These are phyloP conservation scores for Phytopythium helicoides DNA, from an alignment of 352 stramenopile species.

Conservation along the genomic window DNA sequence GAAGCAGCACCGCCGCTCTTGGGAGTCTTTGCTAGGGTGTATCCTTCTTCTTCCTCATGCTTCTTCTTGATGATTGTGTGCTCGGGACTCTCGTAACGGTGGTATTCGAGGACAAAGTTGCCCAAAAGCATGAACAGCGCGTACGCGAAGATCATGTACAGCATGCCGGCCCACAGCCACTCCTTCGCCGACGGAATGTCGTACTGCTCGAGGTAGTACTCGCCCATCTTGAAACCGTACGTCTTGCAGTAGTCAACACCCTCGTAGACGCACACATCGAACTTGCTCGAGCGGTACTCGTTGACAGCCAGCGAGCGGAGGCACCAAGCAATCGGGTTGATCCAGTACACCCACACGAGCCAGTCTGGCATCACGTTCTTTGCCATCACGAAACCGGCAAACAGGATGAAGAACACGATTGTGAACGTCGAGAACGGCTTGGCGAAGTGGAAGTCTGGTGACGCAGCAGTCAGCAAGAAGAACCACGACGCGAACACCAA, in stretches of 20 bases:
- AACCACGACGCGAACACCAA: constrained; percentile 45
- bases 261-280: constrained; percentile 35
- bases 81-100: constrained; percentile 26
- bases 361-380: no score
- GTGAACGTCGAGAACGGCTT: constrained; percentile 34
- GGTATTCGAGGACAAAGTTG: constrained; percentile 35
- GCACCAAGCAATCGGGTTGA: constrained; percentile 48
- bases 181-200: constrained; percentile 16
- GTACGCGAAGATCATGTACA: constrained; percentile 34
- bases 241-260: constrained; percentile 33
- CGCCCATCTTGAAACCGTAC: constrained; percentile 28
- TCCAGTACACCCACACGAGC: no score
- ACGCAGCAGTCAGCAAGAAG: constrained; percentile 32
- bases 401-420: no score
- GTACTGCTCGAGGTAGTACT: constrained; percentile 39
- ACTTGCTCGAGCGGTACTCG: constrained; percentile 21
- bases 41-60: constrained; percentile 14
- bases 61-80: constrained; percentile 19
- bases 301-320: constrained; percentile 29
- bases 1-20: constrained; percentile 11
- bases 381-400: no score
- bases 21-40: constrained; percentile 12
- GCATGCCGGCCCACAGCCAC: constrained; percentile 32
- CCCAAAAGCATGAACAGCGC: constrained; percentile 41
- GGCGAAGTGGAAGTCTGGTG: constrained; percentile 22